Base-by-base conservation (phyloP, 1,139 yeast genomes). In the Sporopachydermia cereana region DNA sequence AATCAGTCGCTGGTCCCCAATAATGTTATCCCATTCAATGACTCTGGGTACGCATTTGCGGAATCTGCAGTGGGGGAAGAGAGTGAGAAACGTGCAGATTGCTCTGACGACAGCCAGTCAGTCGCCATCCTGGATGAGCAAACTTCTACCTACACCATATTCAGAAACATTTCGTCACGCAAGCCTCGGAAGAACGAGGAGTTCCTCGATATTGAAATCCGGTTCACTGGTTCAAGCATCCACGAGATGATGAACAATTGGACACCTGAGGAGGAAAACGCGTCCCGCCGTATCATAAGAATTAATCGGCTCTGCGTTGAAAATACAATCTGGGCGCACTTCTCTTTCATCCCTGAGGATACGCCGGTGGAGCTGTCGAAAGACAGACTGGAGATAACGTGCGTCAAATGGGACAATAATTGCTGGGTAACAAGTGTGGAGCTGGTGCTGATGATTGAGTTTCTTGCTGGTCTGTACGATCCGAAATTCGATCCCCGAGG, bases 371-470 rank as follows among this genome's bases (percentile, higher is more conserved):
- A 47, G 27, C 52, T 47, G 21, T 42, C 49, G 3, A 45, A 48
- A 20, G 51, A 48, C 7, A 53, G 50, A 7, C 36, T 53, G 16
- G 50, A 49, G 36, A 64, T 63, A 50, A 71, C 67, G 48, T 76
- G 43, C 18, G 9, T 41, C 7, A 18, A 18, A 18, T 41, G 16
- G 7, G 14, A 7, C 7, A 18, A 25, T 16, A 39, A 41, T 5
- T 30, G 68, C 56, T 78, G 76, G 59, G 74, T 78, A 45, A 78
- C 84, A 1, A 72, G 79, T 45, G 84, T 78, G 29, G 84, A 78
- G 55, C 81, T 78, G 36, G 73, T 78, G 51, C 78, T 73, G 57
- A 72, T 78, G 49, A 80, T 78, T 36, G 84, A 78, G 59, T 58
- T 77, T 43, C 58, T 78, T 42, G 75, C 77, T 52, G 77, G 77